phyloP scores from a whole-genome alignment of 164 flowering plant species.

The Magnolia kwangsiensis region DNA sequence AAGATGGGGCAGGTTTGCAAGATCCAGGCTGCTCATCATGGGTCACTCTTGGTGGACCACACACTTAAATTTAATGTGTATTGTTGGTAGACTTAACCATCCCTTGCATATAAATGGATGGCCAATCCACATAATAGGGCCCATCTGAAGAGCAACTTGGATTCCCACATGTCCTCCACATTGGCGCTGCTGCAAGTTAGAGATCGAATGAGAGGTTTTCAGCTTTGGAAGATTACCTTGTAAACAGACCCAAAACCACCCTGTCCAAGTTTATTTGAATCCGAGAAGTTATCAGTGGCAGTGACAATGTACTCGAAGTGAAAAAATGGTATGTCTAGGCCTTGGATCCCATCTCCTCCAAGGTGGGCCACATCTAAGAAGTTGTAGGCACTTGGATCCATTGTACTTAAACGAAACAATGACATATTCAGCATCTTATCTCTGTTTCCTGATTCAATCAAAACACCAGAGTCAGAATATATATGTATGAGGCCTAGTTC shows the following conservation, averaged over 20 bases:
- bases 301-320: neutral
- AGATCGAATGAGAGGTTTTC: too few relatives aligned
- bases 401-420: neutral
- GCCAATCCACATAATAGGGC: too few relatives aligned
- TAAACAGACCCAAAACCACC: constrained; percentile 3
- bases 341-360: neutral
- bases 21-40: too few relatives aligned
- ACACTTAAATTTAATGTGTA: too few relatives aligned
- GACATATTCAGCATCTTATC: neutral
- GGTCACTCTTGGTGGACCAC: too few relatives aligned
- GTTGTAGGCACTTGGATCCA: neutral
- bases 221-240: neutral
- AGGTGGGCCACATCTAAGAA: neutral
- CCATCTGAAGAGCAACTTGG: too few relatives aligned
- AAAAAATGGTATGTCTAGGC: neutral
- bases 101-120: too few relatives aligned
- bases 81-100: too few relatives aligned
- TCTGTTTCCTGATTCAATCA: neutral
- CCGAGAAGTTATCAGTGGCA: constrained; percentile 2
- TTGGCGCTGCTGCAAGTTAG: too few relatives aligned
- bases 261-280: constrained; percentile 4
- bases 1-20: too few relatives aligned
- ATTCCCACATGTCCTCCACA: too few relatives aligned
- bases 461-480: neutral
- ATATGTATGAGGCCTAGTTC: neutral